These are phyloP conservation scores for Phoma sp. DNA, from an alignment of 2,329 filamentous ascomycete species.

Conservation along the genomic window DNA sequence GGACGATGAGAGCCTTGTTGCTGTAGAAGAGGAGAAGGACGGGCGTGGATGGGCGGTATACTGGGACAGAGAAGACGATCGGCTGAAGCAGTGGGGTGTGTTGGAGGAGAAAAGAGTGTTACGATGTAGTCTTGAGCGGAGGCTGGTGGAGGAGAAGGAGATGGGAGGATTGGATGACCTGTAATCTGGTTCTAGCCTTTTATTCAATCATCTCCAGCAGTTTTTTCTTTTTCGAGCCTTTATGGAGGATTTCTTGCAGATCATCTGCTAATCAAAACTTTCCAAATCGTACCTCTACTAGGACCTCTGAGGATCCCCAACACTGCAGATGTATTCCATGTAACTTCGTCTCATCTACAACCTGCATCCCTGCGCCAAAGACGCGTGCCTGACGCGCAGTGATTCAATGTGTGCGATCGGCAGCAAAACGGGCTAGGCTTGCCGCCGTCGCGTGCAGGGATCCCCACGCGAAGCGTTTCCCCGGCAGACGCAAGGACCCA, in stretches of 20 bases:
- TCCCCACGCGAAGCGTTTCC: conserved; percentile 24
- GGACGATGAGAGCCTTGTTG: conserved; percentile 63
- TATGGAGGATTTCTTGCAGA: neutral
- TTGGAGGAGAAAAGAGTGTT: conserved; percentile 52
- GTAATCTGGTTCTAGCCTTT: neutral
- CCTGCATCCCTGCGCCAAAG: neutral
- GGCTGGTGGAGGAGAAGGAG: conserved; percentile 41
- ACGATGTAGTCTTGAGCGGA: conserved; percentile 55
- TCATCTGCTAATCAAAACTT: neutral
- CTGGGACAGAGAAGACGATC: conserved; percentile 58
- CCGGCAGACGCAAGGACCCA: conserved; percentile 28
- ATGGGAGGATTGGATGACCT: conserved; percentile 19
- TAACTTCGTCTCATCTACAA: neutral
- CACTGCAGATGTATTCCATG: neutral
- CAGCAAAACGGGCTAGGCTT: conserved; percentile 1
- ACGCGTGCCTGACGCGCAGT: conserved; percentile 2
- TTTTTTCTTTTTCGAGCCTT: neutral
- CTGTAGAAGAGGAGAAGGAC: conserved; percentile 60
- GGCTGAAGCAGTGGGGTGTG: conserved; percentile 48
- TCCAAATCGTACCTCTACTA: too few species aligned
- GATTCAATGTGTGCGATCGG: conserved; percentile 18
- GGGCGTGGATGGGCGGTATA: conserved; percentile 62
- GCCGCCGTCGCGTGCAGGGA: conserved; percentile 20
- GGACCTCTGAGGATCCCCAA: too few species aligned
- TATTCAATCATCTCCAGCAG: neutral